A percentile compares a stretch with the other conserved stretches of the same genome.
Evolutionary conservation across 805 yeast species (phyloP).

Genomic region (Yueomyces sp.): DNA sequence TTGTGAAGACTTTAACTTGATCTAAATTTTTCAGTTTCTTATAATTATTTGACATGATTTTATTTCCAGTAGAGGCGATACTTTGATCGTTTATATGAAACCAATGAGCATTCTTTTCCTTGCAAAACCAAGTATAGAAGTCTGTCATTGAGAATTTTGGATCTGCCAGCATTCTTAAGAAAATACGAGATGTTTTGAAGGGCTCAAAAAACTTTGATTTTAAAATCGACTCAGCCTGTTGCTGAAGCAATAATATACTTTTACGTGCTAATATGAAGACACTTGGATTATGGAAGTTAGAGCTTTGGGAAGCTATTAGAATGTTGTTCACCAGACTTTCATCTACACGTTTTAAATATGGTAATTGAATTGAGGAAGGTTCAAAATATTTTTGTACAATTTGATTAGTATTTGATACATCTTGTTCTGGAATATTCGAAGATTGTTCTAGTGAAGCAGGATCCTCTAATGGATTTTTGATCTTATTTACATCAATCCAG

Average conservation of each 20-base stretch:
- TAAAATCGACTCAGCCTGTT: conserved; percentile 36
- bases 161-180: conserved; percentile 38
- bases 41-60: conserved; percentile 6
- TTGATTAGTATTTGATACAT: conserved; percentile 18
- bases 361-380: conserved; percentile 6
- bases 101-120: background rate
- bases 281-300: conserved; percentile 1
- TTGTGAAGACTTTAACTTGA: conserved; percentile 8
- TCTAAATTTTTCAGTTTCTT: conserved; percentile 1
- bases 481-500: conserved; percentile 54
- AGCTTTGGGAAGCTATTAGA: conserved; percentile 3
- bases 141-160: conserved; percentile 24
- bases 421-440: conserved; percentile 10
- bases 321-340: conserved; percentile 9
- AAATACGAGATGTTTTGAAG: conserved; percentile 47
- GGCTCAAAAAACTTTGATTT: conserved; percentile 41
- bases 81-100: too few species aligned
- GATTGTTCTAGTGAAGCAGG: conserved; percentile 21
- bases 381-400: conserved; percentile 6
- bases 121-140: conserved; percentile 9
- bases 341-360: conserved; percentile 12
- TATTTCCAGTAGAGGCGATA: conserved; percentile 7
- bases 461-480: conserved; percentile 57
- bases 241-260: conserved; percentile 47
- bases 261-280: conserved; percentile 35